phyloP scores from a whole-genome alignment of 768 basidiomycete species.

The Boletus edulis region DNA sequence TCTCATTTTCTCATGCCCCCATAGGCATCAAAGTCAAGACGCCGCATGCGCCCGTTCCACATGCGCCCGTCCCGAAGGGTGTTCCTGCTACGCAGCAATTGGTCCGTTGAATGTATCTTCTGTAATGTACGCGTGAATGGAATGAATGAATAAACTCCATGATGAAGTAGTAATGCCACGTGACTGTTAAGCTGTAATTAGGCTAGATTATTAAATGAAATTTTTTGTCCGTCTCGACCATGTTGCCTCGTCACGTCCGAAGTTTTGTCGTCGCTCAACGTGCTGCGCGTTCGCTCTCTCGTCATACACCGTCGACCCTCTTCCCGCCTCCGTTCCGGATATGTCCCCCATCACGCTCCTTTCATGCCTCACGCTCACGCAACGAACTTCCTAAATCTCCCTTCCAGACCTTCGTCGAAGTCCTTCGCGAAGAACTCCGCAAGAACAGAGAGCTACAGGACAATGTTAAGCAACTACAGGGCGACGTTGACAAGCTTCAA shows the following conservation, averaged over 20 bases:
- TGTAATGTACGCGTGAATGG: too few species aligned
- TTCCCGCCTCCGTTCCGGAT: slow-evolving; percentile 32
- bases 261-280: slow-evolving; percentile 34
- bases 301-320: slow-evolving; percentile 10
- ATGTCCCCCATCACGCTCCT: slow-evolving; percentile 32
- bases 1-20: background rate
- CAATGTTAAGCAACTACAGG: slow-evolving; percentile 95
- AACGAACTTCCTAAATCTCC: slow-evolving; percentile 84
- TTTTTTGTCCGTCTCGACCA: slow-evolving; percentile 17
- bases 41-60: slow-evolving; percentile 68
- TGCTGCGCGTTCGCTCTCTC: slow-evolving; percentile 20
- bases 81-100: slow-evolving; percentile 44
- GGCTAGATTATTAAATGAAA: background rate
- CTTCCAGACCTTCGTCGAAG: slow-evolving; percentile 94
- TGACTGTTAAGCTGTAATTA: slow-evolving; percentile 6
- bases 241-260: slow-evolving; percentile 50
- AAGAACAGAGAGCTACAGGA: slow-evolving; percentile 96
- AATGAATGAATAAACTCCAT: too few species aligned
- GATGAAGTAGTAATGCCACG: background rate
- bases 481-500: slow-evolving; percentile 96
- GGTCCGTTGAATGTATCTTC: slow-evolving; percentile 4
- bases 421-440: slow-evolving; percentile 85
- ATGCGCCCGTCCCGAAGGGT: slow-evolving; percentile 58
- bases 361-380: slow-evolving; percentile 63
- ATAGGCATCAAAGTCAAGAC: slow-evolving; percentile 58